Evolutionary conservation across 78 protist genomes (phyloP).

Genomic region (Tieghemostelium lacteum): DNA sequence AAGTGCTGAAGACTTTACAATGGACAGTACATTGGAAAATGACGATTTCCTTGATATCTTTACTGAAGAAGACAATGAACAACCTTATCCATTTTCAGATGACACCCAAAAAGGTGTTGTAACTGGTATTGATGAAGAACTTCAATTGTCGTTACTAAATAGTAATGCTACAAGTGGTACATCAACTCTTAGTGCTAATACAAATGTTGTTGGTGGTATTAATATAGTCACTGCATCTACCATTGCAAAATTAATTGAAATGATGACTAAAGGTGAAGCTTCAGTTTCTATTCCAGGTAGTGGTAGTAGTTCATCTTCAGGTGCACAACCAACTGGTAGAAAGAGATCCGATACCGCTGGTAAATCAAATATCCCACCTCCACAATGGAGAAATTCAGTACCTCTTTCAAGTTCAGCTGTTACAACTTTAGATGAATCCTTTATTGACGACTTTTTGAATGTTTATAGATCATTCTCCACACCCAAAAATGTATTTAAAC

Average conservation of each 20-base stretch:
- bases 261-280: slow-evolving; percentile 67
- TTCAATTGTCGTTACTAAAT: neutral
- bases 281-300: neutral
- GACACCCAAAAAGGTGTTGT: slow-evolving; percentile 64
- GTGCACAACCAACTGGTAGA: neutral
- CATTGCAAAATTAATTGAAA: slow-evolving; percentile 52
- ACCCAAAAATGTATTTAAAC: slow-evolving; percentile 32
- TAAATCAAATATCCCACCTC: slow-evolving; percentile 27
- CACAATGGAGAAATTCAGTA: slow-evolving; percentile 36
- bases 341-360: slow-evolving; percentile 65
- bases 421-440: slow-evolving; percentile 42
- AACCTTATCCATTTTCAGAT: slow-evolving; percentile 69
- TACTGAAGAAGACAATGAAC: slow-evolving; percentile 67
- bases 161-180: neutral
- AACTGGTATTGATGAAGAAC: slow-evolving; percentile 71
- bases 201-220: neutral
- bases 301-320: neutral
- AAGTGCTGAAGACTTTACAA: neutral
- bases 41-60: slow-evolving; percentile 32
- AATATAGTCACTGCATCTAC: slow-evolving; percentile 55
- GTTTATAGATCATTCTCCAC: slow-evolving; percentile 77
- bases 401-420: slow-evolving; percentile 1
- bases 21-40: neutral
- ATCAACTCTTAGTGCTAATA: neutral
- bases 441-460: slow-evolving; percentile 60